Conservation (phyloP, 1,284 basidiomycete species). For the Flammula alnicola region DNA sequence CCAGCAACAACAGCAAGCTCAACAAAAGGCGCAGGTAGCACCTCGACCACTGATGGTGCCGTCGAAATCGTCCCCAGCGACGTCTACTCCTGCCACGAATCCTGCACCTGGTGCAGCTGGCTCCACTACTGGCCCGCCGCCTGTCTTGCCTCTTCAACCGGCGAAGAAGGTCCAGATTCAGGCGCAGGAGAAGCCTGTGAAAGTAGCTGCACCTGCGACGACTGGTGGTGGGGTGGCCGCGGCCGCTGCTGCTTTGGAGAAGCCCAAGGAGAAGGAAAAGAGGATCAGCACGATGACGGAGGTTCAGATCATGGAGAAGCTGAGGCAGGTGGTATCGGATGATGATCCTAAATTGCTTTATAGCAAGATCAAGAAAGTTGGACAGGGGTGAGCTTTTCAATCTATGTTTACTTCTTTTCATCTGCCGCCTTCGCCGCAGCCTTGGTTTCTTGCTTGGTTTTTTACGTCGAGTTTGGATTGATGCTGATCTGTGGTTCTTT, state of each 20-base stretch:
- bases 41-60: constrained; percentile 48
- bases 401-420: constrained; percentile 6
- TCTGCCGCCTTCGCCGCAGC: neutral
- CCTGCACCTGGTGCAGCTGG: constrained; percentile 52
- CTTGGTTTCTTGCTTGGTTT: no score
- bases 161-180: constrained; percentile 59
- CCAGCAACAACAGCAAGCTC: constrained; percentile 21
- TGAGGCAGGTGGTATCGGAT: constrained; percentile 85
- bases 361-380: constrained; percentile 98
- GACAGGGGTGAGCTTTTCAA: constrained; percentile 80
- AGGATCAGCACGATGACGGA: constrained; percentile 97
- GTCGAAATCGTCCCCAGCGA: constrained; percentile 60
- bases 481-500: constrained; percentile 8
- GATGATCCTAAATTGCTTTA: constrained; percentile 92
- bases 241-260: constrained; percentile 73
- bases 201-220: no score
- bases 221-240: constrained; percentile 64
- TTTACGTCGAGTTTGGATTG: constrained; percentile 10
- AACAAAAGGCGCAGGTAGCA: constrained; percentile 23
- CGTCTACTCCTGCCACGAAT: constrained; percentile 45
- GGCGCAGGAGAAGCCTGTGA: constrained; percentile 47
- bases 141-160: constrained; percentile 80
- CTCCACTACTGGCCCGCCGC: constrained; percentile 54
- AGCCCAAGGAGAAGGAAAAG: constrained; percentile 77
- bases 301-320: constrained; percentile 98